These are phyloP conservation scores for Talinum fruticosum DNA, from an alignment of 148 eudicot genomes.

Conservation along the genomic window DNA sequence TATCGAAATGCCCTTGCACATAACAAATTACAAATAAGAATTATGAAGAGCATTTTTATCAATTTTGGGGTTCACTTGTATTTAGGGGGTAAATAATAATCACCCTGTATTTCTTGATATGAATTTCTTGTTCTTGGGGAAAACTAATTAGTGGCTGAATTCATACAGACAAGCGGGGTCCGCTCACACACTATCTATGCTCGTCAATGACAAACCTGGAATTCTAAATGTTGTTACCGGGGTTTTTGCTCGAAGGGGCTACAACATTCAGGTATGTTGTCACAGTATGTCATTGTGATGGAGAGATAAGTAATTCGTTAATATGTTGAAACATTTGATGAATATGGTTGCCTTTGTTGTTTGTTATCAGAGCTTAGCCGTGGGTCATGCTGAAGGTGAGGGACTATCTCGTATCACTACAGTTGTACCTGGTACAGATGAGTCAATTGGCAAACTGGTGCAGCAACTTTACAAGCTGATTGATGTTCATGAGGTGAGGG, in stretches of 20 bases:
- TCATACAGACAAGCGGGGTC: slow-evolving; percentile 39
- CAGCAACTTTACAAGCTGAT: slow-evolving; percentile 51
- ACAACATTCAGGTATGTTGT: slow-evolving; percentile 67
- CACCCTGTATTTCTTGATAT: not conserved
- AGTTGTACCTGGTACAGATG: slow-evolving; percentile 52
- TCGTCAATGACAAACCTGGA: slow-evolving; percentile 46
- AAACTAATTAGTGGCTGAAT: slow-evolving; percentile 20
- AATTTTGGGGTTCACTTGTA: too few species aligned
- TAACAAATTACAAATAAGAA: too few species aligned
- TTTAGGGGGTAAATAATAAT: too few species aligned
- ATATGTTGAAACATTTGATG: slow-evolving; percentile 5
- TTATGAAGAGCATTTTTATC: too few species aligned
- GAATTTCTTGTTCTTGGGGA: not conserved
- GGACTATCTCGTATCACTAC: slow-evolving; percentile 47
- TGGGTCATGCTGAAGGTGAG: slow-evolving; percentile 49
- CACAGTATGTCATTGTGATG: not conserved
- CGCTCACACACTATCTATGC: slow-evolving; percentile 45
- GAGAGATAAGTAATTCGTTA: not conserved
- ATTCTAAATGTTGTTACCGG: slow-evolving; percentile 80
- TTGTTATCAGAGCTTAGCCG: slow-evolving; percentile 78
- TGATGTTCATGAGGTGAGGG: slow-evolving; percentile 81
- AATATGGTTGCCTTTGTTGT: slow-evolving; percentile 5
- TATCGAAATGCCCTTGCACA: too few species aligned
- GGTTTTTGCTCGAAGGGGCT: slow-evolving; percentile 80
- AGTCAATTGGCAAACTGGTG: slow-evolving; percentile 40